Percentiles rank a stretch among this genome's conserved stretches.
These are phyloP conservation scores for Triticum monococcum DNA, from an alignment of 176 grass and related monocot species.

Conservation along the genomic window DNA sequence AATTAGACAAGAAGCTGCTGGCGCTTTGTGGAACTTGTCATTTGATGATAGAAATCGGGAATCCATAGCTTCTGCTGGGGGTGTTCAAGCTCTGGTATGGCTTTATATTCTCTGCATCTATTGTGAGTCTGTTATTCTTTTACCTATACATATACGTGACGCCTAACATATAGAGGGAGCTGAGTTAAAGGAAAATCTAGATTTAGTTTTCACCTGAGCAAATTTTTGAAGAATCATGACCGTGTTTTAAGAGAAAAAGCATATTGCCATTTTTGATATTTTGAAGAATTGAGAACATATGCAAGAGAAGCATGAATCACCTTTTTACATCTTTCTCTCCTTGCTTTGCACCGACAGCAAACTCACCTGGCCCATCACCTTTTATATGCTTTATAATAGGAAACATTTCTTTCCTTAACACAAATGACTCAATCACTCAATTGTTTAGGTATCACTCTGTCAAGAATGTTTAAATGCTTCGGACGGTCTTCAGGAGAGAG, in stretches of 20 bases:
- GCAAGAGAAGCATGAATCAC: not conserved
- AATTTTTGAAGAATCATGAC: not conserved
- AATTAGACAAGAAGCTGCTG: slow-evolving; percentile 97
- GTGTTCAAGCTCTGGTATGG: slow-evolving; percentile 90
- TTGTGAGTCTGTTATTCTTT: not conserved
- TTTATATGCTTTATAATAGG: slow-evolving; percentile 13
- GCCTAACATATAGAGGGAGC: not conserved
- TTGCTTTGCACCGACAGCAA: not conserved
- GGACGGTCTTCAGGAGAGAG: slow-evolving; percentile 97
- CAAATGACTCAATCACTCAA: not conserved
- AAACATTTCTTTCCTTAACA: not conserved
- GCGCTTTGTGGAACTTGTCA: slow-evolving; percentile 98
- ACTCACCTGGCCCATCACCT: not conserved
- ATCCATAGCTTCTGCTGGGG: slow-evolving; percentile 83
- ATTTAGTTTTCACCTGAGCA: not conserved
- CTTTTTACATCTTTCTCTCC: not conserved
- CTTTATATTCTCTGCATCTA: not conserved
- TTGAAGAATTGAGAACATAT: not conserved
- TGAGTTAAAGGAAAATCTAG: not conserved
- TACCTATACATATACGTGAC: not conserved
- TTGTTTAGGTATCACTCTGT: slow-evolving; percentile 76
- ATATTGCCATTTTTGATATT: not conserved
- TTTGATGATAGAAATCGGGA: slow-evolving; percentile 99
- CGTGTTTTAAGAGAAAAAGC: not conserved
- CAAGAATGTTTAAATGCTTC: slow-evolving; percentile 93